Evolutionary conservation across 306 rosid genomes (phyloP).

Genomic region (Sesbania bispinosa): DNA sequence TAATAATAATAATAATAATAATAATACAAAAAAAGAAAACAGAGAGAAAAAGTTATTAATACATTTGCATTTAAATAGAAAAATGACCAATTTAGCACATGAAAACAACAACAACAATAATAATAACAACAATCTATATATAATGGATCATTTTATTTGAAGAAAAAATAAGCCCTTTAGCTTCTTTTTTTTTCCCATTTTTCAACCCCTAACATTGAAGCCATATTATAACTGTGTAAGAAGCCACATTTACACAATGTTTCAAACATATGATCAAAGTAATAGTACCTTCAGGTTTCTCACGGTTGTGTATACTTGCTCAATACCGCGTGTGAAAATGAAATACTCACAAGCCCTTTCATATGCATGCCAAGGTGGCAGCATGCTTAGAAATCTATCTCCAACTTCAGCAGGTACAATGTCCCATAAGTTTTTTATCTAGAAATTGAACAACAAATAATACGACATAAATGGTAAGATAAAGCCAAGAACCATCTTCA

Average conservation of each 20-base stretch:
- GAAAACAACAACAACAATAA: neutral
- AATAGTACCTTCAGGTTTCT: constrained; percentile 77
- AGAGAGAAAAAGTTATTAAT: neutral
- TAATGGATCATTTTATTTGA: neutral
- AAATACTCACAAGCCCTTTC: constrained; percentile 93
- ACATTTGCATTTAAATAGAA: neutral
- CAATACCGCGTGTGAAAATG: constrained; percentile 63
- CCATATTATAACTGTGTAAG: neutral
- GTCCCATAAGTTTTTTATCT: constrained; percentile 77
- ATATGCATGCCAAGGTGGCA: constrained; percentile 98
- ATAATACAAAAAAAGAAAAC: neutral
- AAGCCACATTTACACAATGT: neutral
- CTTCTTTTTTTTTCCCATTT: neutral
- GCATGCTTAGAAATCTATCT: constrained; percentile 92
- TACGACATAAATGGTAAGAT: neutral
- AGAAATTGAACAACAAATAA: constrained; percentile 25
- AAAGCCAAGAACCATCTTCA: constrained; percentile 18
- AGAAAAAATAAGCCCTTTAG: neutral
- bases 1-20: neutral
- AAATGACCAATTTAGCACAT: neutral
- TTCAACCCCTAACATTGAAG: neutral
- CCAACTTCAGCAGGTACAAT: constrained; percentile 75
- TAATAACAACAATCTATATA: neutral
- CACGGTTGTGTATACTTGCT: constrained; percentile 80
- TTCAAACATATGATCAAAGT: constrained; percentile 11